These are phyloP conservation scores for Sporothrix dimorphospora DNA, from an alignment of 2,329 filamentous ascomycete species.

Conservation along the genomic window DNA sequence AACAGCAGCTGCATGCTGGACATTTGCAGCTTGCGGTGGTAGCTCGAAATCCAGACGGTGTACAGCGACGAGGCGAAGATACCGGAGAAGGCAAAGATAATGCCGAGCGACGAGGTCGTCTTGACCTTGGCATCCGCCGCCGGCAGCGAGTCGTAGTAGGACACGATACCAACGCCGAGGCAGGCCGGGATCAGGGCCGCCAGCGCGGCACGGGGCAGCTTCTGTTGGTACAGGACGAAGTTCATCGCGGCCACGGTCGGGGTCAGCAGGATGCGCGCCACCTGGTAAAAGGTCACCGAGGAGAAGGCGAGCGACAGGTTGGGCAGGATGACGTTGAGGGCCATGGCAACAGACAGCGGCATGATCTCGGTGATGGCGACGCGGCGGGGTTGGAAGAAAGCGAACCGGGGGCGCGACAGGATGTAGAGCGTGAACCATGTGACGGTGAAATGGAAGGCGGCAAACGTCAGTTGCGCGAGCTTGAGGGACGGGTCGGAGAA, in stretches of 20 bases:
- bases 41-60: conserved; percentile 69
- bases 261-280: conserved; percentile 68
- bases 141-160: conserved; percentile 68
- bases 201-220: conserved; percentile 58
- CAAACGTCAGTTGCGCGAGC: conserved; percentile 66
- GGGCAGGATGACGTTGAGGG: conserved; percentile 69
- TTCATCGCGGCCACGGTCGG: conserved; percentile 68
- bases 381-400: conserved; percentile 61
- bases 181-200: conserved; percentile 64
- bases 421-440: conserved; percentile 66
- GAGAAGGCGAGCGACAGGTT: conserved; percentile 70
- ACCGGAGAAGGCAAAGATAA: conserved; percentile 65
- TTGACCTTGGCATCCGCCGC: conserved; percentile 52
- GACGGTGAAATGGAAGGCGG: conserved; percentile 69
- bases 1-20: conserved; percentile 70
- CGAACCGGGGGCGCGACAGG: conserved; percentile 61
- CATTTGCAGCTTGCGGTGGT: conserved; percentile 67
- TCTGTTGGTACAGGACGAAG: conserved; percentile 61
- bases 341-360: conserved; percentile 68
- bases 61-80: conserved; percentile 69
- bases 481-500: conserved; percentile 66
- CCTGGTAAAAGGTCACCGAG: conserved; percentile 70
- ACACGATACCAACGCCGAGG: conserved; percentile 65
- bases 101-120: conserved; percentile 61
- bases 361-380: conserved; percentile 60